These are phyloP conservation scores for Mycena crocata DNA, from an alignment of 768 basidiomycete genomes.

Conservation along the genomic window DNA sequence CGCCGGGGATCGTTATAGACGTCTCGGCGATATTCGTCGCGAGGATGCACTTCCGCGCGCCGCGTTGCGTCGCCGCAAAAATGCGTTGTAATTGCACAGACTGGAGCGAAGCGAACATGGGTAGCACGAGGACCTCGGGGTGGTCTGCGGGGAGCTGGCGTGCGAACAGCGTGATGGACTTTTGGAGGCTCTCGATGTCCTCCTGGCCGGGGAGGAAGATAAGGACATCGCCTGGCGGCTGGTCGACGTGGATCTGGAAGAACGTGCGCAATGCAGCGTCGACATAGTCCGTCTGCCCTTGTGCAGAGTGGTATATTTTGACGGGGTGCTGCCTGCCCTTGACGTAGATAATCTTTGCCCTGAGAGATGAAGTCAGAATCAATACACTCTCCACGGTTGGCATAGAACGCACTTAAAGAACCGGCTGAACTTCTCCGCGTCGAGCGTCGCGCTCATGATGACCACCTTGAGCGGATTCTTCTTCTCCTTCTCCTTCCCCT, in stretches of 20 bases:
- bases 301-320: slow-evolving; percentile 80
- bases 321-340: slow-evolving; percentile 96
- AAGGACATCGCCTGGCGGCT: slow-evolving; percentile 87
- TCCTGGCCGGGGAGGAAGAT: slow-evolving; percentile 98
- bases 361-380: slow-evolving; percentile 42
- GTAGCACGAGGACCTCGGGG: slow-evolving; percentile 74
- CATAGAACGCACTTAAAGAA: slow-evolving; percentile 76
- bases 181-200: slow-evolving; percentile 91
- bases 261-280: slow-evolving; percentile 93
- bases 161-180: slow-evolving; percentile 76
- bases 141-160: slow-evolving; percentile 71
- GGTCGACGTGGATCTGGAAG: slow-evolving; percentile 90
- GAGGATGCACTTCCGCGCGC: slow-evolving; percentile 90
- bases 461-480: slow-evolving; percentile 87
- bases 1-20: slow-evolving; percentile 95
- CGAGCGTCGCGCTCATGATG: slow-evolving; percentile 97
- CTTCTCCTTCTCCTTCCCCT: slow-evolving; percentile 58
- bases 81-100: slow-evolving; percentile 81
- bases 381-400: too few relatives aligned
- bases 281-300: slow-evolving; percentile 84
- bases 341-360: slow-evolving; percentile 90
- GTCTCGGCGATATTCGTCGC: slow-evolving; percentile 99
- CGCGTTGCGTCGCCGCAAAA: slow-evolving; percentile 73
- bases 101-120: slow-evolving; percentile 91
- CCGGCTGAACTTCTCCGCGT: slow-evolving; percentile 92